phyloP scores from a whole-genome alignment of 1,284 basidiomycete genomes.

The Apiotrichum montevideense region DNA sequence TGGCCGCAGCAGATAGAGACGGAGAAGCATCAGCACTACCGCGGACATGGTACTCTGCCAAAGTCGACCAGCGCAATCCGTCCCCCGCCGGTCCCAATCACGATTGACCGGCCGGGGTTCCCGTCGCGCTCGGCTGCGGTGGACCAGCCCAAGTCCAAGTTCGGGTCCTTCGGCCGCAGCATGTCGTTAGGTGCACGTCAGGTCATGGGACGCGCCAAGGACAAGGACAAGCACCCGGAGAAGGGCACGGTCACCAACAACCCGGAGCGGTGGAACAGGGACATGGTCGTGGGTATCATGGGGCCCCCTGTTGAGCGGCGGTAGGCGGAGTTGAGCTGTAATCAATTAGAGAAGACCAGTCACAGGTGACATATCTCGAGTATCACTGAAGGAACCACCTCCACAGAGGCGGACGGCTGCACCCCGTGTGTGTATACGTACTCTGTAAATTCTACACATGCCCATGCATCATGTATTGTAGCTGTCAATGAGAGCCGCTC shows the following conservation, averaged over 20 bases:
- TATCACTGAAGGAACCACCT: no score
- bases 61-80: not conserved
- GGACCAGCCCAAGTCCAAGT: constrained; percentile 15
- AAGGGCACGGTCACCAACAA: constrained; percentile 19
- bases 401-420: no score
- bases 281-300: constrained; percentile 43
- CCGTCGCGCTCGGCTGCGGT: not conserved
- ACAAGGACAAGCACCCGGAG: constrained; percentile 18
- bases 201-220: constrained; percentile 7
- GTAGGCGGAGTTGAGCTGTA: not conserved
- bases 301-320: constrained; percentile 31
- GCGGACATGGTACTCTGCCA: not conserved
- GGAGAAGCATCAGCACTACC: not conserved
- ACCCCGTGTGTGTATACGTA: no score
- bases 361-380: no score
- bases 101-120: constrained; percentile 17
- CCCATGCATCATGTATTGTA: no score
- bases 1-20: not conserved
- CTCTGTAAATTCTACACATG: no score
- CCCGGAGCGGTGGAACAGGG: constrained; percentile 39
- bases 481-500: no score
- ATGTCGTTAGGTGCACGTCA: constrained; percentile 12
- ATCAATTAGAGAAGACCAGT: no score
- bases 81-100: constrained; percentile 18
- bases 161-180: constrained; percentile 27